These are phyloP conservation scores for Daedaleopsis nitida DNA, from an alignment of 768 basidiomycete genomes.

Conservation along the genomic window DNA sequence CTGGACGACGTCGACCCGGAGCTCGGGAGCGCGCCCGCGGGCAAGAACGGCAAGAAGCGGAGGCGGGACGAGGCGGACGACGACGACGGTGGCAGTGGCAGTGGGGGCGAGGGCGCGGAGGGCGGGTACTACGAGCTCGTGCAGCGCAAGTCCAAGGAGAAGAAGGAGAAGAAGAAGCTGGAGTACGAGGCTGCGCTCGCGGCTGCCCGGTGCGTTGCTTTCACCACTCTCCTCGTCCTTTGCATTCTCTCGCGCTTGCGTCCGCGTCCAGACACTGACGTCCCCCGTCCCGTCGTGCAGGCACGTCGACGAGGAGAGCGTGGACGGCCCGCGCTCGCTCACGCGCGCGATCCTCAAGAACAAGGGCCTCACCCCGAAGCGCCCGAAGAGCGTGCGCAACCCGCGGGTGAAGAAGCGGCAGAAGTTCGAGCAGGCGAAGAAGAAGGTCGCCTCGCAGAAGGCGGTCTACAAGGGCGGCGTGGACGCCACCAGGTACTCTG, in stretches of 20 bases:
- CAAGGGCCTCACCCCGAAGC: conserved; percentile 88
- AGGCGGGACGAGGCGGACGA: conserved; percentile 41
- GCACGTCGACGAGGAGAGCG: conserved; percentile 40
- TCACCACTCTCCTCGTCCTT: too few relatives aligned
- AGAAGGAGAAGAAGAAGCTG: conserved; percentile 78
- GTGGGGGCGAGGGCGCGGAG: conserved; percentile 34
- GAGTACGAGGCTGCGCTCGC: conserved; percentile 72
- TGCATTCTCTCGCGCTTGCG: not conserved
- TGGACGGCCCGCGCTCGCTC: conserved; percentile 80
- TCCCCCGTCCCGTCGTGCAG: conserved; percentile 17
- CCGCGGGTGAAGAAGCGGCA: conserved; percentile 96
- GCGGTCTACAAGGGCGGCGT: conserved; percentile 91
- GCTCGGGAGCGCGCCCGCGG: conserved; percentile 15
- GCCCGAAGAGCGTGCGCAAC: conserved; percentile 90
- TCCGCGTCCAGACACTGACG: not conserved
- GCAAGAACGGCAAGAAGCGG: conserved; percentile 32
- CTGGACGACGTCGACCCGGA: conserved; percentile 60
- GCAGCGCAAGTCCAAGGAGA: conserved; percentile 67
- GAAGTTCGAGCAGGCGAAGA: conserved; percentile 94
- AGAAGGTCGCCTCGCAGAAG: conserved; percentile 85
- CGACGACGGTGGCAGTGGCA: conserved; percentile 38
- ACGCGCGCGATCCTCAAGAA: conserved; percentile 93
- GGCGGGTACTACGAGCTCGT: conserved; percentile 93
- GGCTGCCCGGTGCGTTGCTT: conserved; percentile 52
- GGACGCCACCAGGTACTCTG: conserved; percentile 75